Conservation (phyloP, 1,139 yeast genomes). For the Candida sojae region DNA sequence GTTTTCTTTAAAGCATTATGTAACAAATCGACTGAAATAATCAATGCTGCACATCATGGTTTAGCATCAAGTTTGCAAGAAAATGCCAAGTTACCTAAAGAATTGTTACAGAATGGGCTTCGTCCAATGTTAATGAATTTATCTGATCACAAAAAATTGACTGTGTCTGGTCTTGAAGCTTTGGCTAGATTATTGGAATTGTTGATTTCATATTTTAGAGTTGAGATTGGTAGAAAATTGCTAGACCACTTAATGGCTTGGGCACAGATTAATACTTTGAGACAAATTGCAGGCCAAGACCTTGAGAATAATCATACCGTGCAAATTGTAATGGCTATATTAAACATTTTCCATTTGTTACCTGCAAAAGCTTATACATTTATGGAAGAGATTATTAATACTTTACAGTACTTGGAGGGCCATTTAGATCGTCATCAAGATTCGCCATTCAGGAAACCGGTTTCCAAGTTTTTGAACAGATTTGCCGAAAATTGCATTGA, state of each 20-base stretch:
- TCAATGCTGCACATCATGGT: constrained; percentile 92
- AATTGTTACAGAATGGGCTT: constrained; percentile 86
- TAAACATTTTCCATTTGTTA: constrained; percentile 86
- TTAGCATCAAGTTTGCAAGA: constrained; percentile 81
- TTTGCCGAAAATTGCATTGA: constrained; percentile 76
- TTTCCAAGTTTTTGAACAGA: constrained; percentile 82
- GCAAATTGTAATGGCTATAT: constrained; percentile 84
- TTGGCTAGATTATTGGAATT: constrained; percentile 83
- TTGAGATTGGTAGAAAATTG: constrained; percentile 91
- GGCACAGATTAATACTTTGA: constrained; percentile 84
- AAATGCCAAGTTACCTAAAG: constrained; percentile 89
- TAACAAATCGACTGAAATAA: constrained; percentile 81
- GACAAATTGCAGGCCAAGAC: constrained; percentile 71
- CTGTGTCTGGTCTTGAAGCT: constrained; percentile 90
- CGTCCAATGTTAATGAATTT: constrained; percentile 94
- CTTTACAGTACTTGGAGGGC: constrained; percentile 77
- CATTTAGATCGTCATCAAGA: constrained; percentile 80
- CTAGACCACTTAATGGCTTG: constrained; percentile 94
- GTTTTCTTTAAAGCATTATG: constrained; percentile 93
- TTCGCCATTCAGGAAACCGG: constrained; percentile 91
- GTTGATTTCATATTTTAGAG: constrained; percentile 89
- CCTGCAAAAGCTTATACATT: constrained; percentile 93
- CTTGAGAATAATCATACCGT: constrained; percentile 79
- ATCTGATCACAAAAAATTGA: constrained; percentile 87
- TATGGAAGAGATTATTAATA: constrained; percentile 80